A percentile compares a stretch with the other conserved stretches of the same genome.
Conservation (phyloP, 129 eudicot species). For the Tagetes erecta region DNA sequence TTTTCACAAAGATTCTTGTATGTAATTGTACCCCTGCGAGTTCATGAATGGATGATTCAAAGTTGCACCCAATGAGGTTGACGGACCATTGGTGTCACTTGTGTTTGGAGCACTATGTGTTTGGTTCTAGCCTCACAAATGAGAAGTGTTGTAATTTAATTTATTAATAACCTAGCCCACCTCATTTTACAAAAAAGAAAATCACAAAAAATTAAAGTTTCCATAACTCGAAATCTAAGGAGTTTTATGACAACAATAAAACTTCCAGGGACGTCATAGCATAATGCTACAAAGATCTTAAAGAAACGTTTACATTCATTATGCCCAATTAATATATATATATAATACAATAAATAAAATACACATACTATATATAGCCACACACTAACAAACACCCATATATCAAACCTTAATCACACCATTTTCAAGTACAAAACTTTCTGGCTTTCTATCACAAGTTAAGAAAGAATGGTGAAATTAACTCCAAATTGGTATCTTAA, state of each 20-base stretch:
- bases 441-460: background rate
- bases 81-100: too few species aligned
- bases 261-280: background rate
- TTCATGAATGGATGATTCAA: too few species aligned
- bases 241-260: background rate
- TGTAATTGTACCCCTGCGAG: too few species aligned
- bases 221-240: background rate
- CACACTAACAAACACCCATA: background rate
- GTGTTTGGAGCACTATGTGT: too few species aligned
- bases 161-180: too few species aligned
- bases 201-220: too few species aligned
- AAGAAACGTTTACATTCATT: background rate
- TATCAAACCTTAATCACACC: background rate
- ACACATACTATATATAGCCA: background rate
- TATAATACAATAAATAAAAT: background rate
- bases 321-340: constrained; percentile 20
- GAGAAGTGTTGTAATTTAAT: too few species aligned
- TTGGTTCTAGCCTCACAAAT: too few species aligned
- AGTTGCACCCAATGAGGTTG: too few species aligned
- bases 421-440: background rate
- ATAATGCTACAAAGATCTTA: constrained; percentile 4
- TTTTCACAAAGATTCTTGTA: too few species aligned
- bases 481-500: constrained; percentile 2
- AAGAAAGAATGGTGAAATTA: constrained; percentile 11
- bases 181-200: too few species aligned